Evolutionary conservation across 1,284 basidiomycete genomes (phyloP), one percentile per base, ranked within the genome.

Genomic region (Anthracocystis panici-leucophaei): DNA sequence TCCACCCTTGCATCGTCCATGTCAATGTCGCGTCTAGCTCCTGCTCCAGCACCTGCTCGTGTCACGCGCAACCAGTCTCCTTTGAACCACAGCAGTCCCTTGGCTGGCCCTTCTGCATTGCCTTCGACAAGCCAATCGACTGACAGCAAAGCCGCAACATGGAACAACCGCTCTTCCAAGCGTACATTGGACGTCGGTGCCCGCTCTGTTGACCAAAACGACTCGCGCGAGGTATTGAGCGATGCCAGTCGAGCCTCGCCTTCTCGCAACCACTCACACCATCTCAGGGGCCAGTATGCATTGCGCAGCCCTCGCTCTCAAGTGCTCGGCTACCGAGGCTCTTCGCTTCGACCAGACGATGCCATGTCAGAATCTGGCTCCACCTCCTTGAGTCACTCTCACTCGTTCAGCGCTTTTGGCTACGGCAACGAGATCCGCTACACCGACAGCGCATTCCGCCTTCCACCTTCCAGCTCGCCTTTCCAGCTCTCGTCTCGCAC

Each of bases 351-450:
- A 21, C 74, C 69, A 7, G 77, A 79, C 40, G 72, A 71, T 51
- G 65, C 63, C 60, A 65, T 72, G 72, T 75, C 72, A 2, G 75
- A 75, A 23, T 65, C 69, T 12, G 62, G 56, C 12, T 73, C 70
- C 27, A 58, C 65, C 9, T 61, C 68, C 6, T 20, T 74, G 31
- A 71, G 66, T 41, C 67, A 75, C 44, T 77, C 73, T 27, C 62
- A 62, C 57, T 71, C 76, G 3, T 61, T 71, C 45, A 75, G 57
- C 55, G 68, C 74, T 6, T 80, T 75, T 44, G 78, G 76, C 27
- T 80, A 78, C 52, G 78, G 78, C 44, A 71, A 68, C 41, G 76
- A 80, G 62, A 40, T 70, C 12, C 57, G 78, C 33, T 70, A 74
- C 29, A 53, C 77, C 10, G 69, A 66, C 56, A 73, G 65, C 38